Evolutionary conservation across 2,329 filamentous ascomycete genomes (phyloP), one percentile per base, ranked within the genome.

Genomic region (Aureobasidium uvarum): DNA sequence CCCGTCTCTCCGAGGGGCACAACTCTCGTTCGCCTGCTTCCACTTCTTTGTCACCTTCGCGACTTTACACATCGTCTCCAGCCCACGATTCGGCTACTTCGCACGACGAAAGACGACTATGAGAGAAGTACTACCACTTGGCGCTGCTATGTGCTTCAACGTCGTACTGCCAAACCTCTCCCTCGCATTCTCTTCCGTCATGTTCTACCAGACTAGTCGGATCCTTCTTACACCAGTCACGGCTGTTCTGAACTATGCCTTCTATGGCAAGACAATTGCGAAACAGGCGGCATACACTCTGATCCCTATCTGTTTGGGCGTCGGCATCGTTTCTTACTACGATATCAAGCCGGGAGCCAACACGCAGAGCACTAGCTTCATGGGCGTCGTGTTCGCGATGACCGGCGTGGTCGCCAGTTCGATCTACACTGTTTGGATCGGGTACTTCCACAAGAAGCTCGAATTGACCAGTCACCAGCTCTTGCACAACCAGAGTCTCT

Each of bases 151-250:
- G 86, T 83, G 85, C 62, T 79, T 87, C 66, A 89, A 89, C 74
- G 86, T 90, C 72, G 86, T 90, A 68, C 79, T 90, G 11, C 86
- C 86, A 14, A 90, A 90, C 71, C 77, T 89, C 8, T 89, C 86
- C 1, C 79, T 90, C 50, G 86, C 87, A 39, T 88, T 85, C 74
- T 89, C 86, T 25, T 84, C 84, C 60, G 84, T 90, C 45, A 87
- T 86, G 48, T 89, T 90, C 74, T 89, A 89, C 74, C 87, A 90
- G 74, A 83, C 89, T 60, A 86, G 85, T 7, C 84, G 87, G 23
- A 87, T 89, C 67, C 79, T 89, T 14, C 81, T 89, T 28, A 89
- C 87, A 1, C 87, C 87, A 3, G 82, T 81, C 51, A 86, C 88
- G 23, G 87, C 86, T 6, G 74, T 84, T 18, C 85, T 90, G 80